phyloP scores from a whole-genome alignment of 805 yeast species.

The Lipomyces orientalis region DNA sequence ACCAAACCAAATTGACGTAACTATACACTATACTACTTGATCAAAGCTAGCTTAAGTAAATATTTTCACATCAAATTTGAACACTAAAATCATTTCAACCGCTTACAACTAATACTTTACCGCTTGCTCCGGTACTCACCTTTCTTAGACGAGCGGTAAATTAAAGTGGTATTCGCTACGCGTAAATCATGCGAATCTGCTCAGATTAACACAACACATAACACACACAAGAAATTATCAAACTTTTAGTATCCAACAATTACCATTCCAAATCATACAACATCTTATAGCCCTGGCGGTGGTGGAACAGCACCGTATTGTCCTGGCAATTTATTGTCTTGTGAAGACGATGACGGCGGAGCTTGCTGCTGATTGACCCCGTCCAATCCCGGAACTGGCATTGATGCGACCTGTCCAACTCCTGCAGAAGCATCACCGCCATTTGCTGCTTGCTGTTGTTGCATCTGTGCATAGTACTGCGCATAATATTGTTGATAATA shows the following conservation, averaged over 20 bases:
- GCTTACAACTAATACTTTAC: neutral
- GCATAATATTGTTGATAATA: constrained; percentile 39
- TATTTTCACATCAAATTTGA: neutral
- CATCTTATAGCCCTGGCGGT: constrained; percentile 13
- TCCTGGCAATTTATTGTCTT: neutral
- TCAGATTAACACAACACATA: constrained; percentile 4
- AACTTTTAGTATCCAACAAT: neutral
- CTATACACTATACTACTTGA: neutral
- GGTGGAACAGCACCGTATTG: constrained; percentile 7
- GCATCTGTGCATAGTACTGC: constrained; percentile 35
- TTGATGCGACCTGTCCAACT: neutral
- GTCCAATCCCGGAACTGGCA: neutral
- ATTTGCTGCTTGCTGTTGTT: constrained; percentile 15
- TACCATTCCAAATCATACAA: neutral
- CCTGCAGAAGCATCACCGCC: neutral
- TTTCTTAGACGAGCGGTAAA: neutral
- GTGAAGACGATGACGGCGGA: constrained; percentile 2
- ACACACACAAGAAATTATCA: neutral
- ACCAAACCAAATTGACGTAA: neutral
- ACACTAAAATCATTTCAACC: neutral
- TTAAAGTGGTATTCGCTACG: neutral
- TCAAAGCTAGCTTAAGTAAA: neutral
- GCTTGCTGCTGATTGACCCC: neutral
- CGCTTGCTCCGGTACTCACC: constrained; percentile 1
- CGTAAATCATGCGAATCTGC: neutral